Percentiles rank a stretch among this genome's conserved stretches.
phyloP scores from a whole-genome alignment of 352 stramenopile genomes.

The Pythium vanterpoolii region DNA sequence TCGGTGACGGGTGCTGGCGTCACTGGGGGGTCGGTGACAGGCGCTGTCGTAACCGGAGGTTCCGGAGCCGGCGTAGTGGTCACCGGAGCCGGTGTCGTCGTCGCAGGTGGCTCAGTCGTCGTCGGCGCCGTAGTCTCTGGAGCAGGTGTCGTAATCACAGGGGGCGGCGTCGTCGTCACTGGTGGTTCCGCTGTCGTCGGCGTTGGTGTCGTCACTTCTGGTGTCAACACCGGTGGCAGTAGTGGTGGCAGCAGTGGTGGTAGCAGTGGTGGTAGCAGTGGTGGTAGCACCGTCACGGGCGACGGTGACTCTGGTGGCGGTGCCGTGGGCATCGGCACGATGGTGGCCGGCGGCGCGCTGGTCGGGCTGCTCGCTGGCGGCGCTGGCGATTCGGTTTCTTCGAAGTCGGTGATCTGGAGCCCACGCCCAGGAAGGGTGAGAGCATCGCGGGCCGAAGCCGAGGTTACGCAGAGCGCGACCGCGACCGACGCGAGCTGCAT shows the following conservation, averaged over 20 bases:
- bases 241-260: neutral
- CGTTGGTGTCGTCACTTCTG: neutral
- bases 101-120: no score
- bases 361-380: neutral
- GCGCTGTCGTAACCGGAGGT: no score
- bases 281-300: neutral
- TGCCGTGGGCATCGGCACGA: neutral
- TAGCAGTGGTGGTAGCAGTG: neutral
- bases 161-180: neutral
- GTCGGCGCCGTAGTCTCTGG: no score
- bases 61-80: no score
- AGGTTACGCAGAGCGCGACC: constrained; percentile 5
- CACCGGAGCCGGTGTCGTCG: no score
- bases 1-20: no score
- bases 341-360: neutral
- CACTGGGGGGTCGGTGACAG: no score
- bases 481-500: constrained; percentile 9
- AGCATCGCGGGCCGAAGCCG: neutral
- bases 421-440: neutral
- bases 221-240: neutral
- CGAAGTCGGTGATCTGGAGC: neutral
- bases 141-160: no score
- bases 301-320: neutral
- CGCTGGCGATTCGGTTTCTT: neutral
- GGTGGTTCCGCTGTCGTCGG: neutral